Evolutionary conservation across 495 filamentous ascomycete genomes (phyloP).

Genomic region (Staphylotrichum tortipilum): DNA sequence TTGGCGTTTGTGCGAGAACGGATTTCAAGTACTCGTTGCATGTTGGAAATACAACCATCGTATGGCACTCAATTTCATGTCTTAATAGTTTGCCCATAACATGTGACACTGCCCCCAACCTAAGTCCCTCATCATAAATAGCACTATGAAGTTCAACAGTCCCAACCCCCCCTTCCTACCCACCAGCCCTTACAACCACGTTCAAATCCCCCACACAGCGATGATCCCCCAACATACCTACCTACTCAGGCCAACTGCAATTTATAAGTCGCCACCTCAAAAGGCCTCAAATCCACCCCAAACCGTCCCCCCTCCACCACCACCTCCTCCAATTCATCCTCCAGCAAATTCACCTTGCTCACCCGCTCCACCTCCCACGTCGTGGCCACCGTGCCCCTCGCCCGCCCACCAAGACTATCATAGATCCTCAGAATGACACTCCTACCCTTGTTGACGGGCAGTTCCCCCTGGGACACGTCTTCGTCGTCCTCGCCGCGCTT

Average conservation of each 20-base stretch:
- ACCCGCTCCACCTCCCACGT: constrained; percentile 62
- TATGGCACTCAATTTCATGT: too few relatives aligned
- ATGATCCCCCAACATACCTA: too few relatives aligned
- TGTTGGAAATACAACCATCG: too few relatives aligned
- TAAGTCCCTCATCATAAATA: too few relatives aligned
- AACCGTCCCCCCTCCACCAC: constrained; percentile 44
- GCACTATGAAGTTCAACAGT: too few relatives aligned
- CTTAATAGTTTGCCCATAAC: too few relatives aligned
- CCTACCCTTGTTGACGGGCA: constrained; percentile 58
- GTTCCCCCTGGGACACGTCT: constrained; percentile 66
- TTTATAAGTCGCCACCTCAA: constrained; percentile 83
- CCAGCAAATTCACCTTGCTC: constrained; percentile 70
- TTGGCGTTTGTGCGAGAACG: neutral
- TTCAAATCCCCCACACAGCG: neutral
- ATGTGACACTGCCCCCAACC: too few relatives aligned
- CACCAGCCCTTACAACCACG: neutral
- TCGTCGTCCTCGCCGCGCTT: constrained; percentile 96
- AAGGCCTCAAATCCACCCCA: constrained; percentile 63
- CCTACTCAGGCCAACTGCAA: constrained; percentile 47
- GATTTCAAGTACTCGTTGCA: too few relatives aligned
- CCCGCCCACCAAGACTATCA: constrained; percentile 81
- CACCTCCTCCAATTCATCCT: constrained; percentile 59
- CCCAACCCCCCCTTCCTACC: neutral
- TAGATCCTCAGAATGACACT: constrained; percentile 80
- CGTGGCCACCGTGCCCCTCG: constrained; percentile 56